Evolutionary conservation across 2,329 filamentous ascomycete genomes (phyloP).

Genomic region (Trichothecium sympodiale): DNA sequence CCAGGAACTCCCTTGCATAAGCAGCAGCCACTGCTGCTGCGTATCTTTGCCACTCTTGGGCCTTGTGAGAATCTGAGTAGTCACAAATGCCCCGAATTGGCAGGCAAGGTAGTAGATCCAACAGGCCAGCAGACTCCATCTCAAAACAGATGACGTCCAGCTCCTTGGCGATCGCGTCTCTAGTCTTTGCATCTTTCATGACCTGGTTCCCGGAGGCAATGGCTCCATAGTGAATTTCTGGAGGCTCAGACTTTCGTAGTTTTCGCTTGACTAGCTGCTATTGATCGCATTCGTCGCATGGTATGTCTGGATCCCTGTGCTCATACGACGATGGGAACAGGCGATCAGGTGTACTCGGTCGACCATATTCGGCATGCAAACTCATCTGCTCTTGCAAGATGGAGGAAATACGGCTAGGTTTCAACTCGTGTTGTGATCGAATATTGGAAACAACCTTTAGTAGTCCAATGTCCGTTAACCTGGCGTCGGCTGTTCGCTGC

Average conservation of each 20-base stretch:
- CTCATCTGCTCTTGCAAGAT: background rate
- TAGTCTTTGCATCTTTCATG: constrained; percentile 15
- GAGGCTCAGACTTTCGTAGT: background rate
- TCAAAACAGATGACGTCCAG: constrained; percentile 11
- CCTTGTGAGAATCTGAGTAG: constrained; percentile 26
- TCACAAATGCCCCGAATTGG: constrained; percentile 24
- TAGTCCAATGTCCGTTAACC: background rate
- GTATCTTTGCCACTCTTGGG: constrained; percentile 21
- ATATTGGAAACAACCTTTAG: constrained; percentile 1
- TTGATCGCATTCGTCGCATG: constrained; percentile 4
- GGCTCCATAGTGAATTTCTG: constrained; percentile 9
- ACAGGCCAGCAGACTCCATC: constrained; percentile 17
- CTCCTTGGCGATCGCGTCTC: constrained; percentile 15
- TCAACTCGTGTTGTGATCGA: constrained; percentile 3
- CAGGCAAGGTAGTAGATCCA: constrained; percentile 16
- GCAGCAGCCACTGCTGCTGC: constrained; percentile 20
- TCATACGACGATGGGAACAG: constrained; percentile 1
- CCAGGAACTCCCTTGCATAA: constrained; percentile 5
- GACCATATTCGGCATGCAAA: no score
- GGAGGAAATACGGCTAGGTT: background rate
- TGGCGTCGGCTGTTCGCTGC: constrained; percentile 1
- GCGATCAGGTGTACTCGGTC: constrained; percentile 10
- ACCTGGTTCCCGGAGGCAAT: constrained; percentile 20
- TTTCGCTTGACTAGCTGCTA: background rate
- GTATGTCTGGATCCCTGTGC: constrained; percentile 1